phyloP scores from a whole-genome alignment of 2,329 filamentous ascomycete genomes.

The Cryphonectria radicalis region DNA sequence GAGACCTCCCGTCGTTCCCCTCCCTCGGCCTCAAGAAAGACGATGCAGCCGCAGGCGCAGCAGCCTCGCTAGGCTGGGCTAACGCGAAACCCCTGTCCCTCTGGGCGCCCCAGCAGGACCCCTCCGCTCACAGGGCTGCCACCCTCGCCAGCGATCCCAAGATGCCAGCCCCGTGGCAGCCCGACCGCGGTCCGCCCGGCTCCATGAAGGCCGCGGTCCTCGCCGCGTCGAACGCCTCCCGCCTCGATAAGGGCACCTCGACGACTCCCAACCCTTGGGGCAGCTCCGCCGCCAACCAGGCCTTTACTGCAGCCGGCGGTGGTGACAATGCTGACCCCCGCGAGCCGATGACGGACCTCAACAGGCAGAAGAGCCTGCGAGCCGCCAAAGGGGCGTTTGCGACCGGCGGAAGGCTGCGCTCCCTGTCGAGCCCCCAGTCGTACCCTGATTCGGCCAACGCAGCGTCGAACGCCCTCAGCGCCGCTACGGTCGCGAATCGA shows the following conservation, averaged over 20 bases:
- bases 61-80: slow-evolving; percentile 73
- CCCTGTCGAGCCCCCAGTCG: slow-evolving; percentile 64
- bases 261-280: slow-evolving; percentile 50
- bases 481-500: slow-evolving; percentile 70
- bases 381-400: slow-evolving; percentile 81
- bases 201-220: slow-evolving; percentile 47
- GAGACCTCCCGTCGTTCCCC: slow-evolving; percentile 76
- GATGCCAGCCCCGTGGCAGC: slow-evolving; percentile 53
- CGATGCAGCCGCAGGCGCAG: slow-evolving; percentile 70
- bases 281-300: slow-evolving; percentile 68
- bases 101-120: slow-evolving; percentile 68
- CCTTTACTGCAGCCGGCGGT: slow-evolving; percentile 39
- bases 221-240: slow-evolving; percentile 50
- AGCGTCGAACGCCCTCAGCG: slow-evolving; percentile 71
- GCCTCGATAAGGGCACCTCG: slow-evolving; percentile 45
- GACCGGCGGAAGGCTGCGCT: slow-evolving; percentile 57
- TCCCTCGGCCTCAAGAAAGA: slow-evolving; percentile 63
- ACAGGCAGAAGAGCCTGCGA: slow-evolving; percentile 67
- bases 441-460: slow-evolving; percentile 61
- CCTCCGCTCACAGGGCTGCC: slow-evolving; percentile 51
- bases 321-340: slow-evolving; percentile 46
- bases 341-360: slow-evolving; percentile 44
- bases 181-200: slow-evolving; percentile 57
- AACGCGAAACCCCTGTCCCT: slow-evolving; percentile 58
- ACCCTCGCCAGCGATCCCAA: slow-evolving; percentile 39